These are phyloP conservation scores for Suillus placidus DNA, from an alignment of 768 basidiomycete genomes.

Conservation along the genomic window DNA sequence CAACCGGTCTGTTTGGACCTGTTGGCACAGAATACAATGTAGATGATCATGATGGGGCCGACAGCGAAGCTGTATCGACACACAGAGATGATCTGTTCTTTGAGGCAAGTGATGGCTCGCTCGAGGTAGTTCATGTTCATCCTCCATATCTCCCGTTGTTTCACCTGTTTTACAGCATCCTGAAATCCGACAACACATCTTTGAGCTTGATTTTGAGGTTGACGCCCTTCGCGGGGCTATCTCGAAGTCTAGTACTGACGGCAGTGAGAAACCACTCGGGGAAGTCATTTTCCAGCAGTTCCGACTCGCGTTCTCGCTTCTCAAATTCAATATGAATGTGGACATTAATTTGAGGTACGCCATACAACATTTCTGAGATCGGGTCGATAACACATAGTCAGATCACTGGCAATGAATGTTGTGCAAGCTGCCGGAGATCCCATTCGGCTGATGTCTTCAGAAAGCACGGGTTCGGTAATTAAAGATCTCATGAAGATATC, in stretches of 20 bases:
- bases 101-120: slow-evolving; percentile 66
- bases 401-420: slow-evolving; percentile 77
- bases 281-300: slow-evolving; percentile 81
- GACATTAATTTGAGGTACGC: slow-evolving; percentile 75
- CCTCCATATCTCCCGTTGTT: slow-evolving; percentile 3
- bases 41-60: slow-evolving; percentile 58
- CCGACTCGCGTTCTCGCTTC: slow-evolving; percentile 68
- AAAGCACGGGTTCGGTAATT: slow-evolving; percentile 43
- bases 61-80: slow-evolving; percentile 41
- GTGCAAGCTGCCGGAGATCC: slow-evolving; percentile 56
- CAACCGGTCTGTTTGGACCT: slow-evolving; percentile 56
- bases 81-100: slow-evolving; percentile 64
- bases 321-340: slow-evolving; percentile 86
- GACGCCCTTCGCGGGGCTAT: slow-evolving; percentile 79
- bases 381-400: slow-evolving; percentile 32
- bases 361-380: background rate
- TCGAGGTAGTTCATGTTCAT: slow-evolving; percentile 45
- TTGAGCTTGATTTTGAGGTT: slow-evolving; percentile 88
- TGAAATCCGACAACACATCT: slow-evolving; percentile 57
- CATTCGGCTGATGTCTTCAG: slow-evolving; percentile 69
- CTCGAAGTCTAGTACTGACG: slow-evolving; percentile 65
- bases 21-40: slow-evolving; percentile 68
- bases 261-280: slow-evolving; percentile 73
- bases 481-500: slow-evolving; percentile 76
- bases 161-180: slow-evolving; percentile 26